Percentiles rank a stretch among this genome's conserved stretches.
These are phyloP conservation scores for Coemansia sp. DNA, from an alignment of 192 early-diverging fungal genomes.

Conservation along the genomic window DNA sequence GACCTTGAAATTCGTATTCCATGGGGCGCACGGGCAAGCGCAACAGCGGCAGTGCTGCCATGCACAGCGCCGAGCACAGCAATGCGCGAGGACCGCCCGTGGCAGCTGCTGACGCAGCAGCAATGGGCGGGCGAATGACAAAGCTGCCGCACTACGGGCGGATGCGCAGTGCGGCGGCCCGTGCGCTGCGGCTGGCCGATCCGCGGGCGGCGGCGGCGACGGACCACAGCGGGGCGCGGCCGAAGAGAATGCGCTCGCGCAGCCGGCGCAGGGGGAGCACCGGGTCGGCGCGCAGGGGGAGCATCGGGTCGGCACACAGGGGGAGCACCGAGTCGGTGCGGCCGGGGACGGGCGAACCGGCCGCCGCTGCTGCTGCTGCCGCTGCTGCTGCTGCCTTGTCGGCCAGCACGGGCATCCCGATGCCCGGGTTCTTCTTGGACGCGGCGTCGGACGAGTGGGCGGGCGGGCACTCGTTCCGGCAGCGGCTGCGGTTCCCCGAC, in stretches of 20 bases:
- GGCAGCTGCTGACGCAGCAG: neutral
- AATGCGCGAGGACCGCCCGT: too few species aligned
- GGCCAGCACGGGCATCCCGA: constrained; percentile 47
- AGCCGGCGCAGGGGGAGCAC: constrained; percentile 25
- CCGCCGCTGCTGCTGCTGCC: too few species aligned
- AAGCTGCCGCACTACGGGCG: constrained; percentile 54
- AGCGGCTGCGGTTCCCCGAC: constrained; percentile 47
- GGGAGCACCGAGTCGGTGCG: constrained; percentile 35
- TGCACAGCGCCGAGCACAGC: neutral
- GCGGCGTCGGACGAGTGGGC: constrained; percentile 48
- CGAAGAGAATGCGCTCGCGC: neutral
- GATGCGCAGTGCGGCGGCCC: constrained; percentile 47
- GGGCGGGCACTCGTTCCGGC: constrained; percentile 49
- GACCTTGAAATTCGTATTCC: neutral
- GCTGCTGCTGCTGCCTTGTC: too few species aligned
- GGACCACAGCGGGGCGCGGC: too few species aligned
- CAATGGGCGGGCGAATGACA: constrained; percentile 42
- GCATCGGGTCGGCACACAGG: constrained; percentile 28
- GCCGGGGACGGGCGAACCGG: too few species aligned
- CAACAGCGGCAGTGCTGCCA: neutral
- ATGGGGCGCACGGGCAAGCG: neutral
- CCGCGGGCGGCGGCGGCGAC: constrained; percentile 15
- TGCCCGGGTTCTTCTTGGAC: constrained; percentile 50
- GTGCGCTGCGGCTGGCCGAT: constrained; percentile 47
- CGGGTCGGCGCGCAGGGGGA: constrained; percentile 26